Evolutionary conservation across 345 rosid genomes (phyloP), one percentile per base, ranked within the genome.

Genomic region (Diplotaxis tenuifolia): DNA sequence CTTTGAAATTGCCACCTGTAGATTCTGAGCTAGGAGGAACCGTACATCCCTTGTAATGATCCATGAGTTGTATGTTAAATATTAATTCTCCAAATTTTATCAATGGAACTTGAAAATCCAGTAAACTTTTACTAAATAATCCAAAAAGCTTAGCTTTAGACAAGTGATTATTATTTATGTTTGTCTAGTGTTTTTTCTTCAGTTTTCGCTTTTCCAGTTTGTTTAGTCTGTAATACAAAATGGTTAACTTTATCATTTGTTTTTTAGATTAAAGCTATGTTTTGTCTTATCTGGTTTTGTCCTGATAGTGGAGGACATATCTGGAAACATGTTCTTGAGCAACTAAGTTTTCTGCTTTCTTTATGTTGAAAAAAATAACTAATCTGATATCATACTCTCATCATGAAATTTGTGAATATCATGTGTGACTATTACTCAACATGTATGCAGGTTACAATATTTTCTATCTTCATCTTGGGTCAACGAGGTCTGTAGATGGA

Each of bases 401-500:
- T 25, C 28, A 25, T 25, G 28, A 25, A 25, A 5, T 25, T 25
- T 25, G 28, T 25, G 28, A 25, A 25, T 5, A 25, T 25, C 28
- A 25, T 25, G 28, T 25, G 42, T 29, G 42, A 7, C 23, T 19
- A 28, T 74, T 52, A 0, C 36, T 65, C 57, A 9, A 25, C 22
- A n/a, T n/a, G 49, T 49, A n/a, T 36, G 31, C 40, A 63, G 59
- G 53, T 76, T 55, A 9, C 40, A 9, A 50, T 9, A 34, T 31
- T 21, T 4, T 57, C 42, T n/a, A 9, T 25, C 57, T 65, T 12
- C 57, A 23, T 66, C 59, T 52, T 49, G 18, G 49, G 68, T 66
- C 28, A 29, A 50, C 70, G 19, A 19, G 38, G 55, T 67, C 19
- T 14, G 11, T 3, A 42, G 23, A 89, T 92, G 97, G 97, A 85